These are phyloP conservation scores for Alternaria postmessia DNA, from an alignment of 2,329 filamentous ascomycete species.

Conservation along the genomic window DNA sequence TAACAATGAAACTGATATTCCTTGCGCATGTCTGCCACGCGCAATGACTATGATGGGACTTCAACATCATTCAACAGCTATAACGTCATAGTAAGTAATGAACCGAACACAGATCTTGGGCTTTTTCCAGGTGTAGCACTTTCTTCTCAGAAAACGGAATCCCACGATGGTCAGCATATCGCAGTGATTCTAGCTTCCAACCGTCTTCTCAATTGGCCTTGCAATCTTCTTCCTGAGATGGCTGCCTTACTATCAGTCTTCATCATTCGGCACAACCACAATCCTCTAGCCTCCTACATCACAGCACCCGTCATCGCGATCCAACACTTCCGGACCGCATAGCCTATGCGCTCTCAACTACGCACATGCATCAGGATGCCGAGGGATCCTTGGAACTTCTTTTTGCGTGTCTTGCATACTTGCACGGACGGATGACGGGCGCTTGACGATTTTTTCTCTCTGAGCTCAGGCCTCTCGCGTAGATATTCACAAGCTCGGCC, in stretches of 20 bases:
- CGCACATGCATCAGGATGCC: background rate
- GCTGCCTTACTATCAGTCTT: background rate
- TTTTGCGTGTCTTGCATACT: background rate
- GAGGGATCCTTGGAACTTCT: background rate
- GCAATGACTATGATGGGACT: background rate
- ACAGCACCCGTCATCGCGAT: background rate
- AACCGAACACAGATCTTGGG: background rate
- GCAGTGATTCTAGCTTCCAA: background rate
- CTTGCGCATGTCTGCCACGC: background rate
- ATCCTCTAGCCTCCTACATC: constrained; percentile 1
- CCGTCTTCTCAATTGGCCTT: background rate
- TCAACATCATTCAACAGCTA: background rate
- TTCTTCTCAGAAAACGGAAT: background rate
- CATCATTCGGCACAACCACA: background rate
- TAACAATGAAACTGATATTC: background rate
- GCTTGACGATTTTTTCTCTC: constrained; percentile 4
- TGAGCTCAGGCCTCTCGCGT: constrained; percentile 16
- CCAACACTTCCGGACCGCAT: background rate
- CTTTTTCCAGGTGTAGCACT: background rate
- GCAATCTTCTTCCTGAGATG: background rate
- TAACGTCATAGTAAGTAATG: background rate
- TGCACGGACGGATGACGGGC: background rate
- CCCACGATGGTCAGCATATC: background rate
- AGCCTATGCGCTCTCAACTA: background rate
- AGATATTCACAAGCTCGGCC: constrained; percentile 10